These are phyloP conservation scores for Mycena crocata DNA, from an alignment of 768 basidiomycete species.

Conservation along the genomic window DNA sequence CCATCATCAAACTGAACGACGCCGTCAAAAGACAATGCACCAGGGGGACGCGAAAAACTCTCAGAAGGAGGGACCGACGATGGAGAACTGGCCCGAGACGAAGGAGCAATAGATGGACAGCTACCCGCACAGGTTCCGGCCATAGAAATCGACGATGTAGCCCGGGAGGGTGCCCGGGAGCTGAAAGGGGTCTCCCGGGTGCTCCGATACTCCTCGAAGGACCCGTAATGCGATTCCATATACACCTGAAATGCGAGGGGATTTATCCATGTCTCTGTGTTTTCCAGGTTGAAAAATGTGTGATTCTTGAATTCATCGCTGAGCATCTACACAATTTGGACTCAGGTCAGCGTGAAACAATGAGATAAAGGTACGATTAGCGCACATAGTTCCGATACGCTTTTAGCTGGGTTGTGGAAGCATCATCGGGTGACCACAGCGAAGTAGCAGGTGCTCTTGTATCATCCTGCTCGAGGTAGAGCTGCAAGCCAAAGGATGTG, in stretches of 20 bases:
- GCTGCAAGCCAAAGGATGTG: neutral
- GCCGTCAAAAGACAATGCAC: neutral
- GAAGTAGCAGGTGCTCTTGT: neutral
- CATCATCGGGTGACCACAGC: neutral
- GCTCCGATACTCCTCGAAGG: neutral
- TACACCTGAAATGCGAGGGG: neutral
- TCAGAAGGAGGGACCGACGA: neutral
- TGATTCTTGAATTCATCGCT: neutral
- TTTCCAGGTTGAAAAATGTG: slow-evolving; percentile 12
- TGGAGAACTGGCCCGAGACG: slow-evolving; percentile 5
- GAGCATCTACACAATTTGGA: neutral
- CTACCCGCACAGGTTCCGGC: neutral
- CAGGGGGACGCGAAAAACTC: neutral
- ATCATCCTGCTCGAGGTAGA: neutral
- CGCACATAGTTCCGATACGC: neutral
- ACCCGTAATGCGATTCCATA: neutral
- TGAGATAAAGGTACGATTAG: no score
- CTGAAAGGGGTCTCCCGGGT: neutral
- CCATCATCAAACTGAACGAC: no score
- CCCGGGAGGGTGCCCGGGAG: no score
- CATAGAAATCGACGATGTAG: neutral
- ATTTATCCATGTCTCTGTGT: neutral
- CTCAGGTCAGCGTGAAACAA: no score
- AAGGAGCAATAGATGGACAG: neutral
- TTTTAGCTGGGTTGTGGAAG: neutral